Conservation (phyloP, 768 basidiomycete species). For the Hygrophoropsis aurantiaca region DNA sequence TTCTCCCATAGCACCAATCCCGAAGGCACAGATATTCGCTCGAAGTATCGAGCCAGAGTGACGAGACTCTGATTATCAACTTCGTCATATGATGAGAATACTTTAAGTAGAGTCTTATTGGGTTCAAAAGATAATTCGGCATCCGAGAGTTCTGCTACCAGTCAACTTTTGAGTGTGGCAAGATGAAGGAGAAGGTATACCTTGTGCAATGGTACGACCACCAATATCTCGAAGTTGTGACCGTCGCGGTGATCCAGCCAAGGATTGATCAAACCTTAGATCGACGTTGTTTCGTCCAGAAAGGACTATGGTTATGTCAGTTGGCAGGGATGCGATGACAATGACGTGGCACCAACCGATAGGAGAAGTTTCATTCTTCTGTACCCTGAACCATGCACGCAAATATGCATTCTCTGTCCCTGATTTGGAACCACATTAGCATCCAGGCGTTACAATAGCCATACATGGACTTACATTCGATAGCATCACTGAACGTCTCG, state of each 20-base stretch:
- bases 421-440: slow-evolving; percentile 17
- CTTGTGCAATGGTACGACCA: slow-evolving; percentile 63
- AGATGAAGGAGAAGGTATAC: slow-evolving; percentile 32
- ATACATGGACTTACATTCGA: slow-evolving; percentile 71
- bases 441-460: not conserved
- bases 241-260: slow-evolving; percentile 63
- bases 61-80: slow-evolving; percentile 56
- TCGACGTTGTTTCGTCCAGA: slow-evolving; percentile 57
- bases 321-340: not conserved
- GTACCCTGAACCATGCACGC: slow-evolving; percentile 71
- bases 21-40: slow-evolving; percentile 53
- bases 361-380: slow-evolving; percentile 51
- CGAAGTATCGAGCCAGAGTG: slow-evolving; percentile 71
- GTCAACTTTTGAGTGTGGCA: not conserved
- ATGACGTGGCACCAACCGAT: slow-evolving; percentile 41
- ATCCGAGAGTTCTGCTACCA: slow-evolving; percentile 21
- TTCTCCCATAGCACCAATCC: slow-evolving; percentile 74
- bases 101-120: slow-evolving; percentile 70
- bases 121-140: slow-evolving; percentile 54
- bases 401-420: slow-evolving; percentile 96
- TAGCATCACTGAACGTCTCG: slow-evolving; percentile 78
- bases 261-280: slow-evolving; percentile 41
- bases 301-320: slow-evolving; percentile 37
- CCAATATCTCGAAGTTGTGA: slow-evolving; percentile 72
- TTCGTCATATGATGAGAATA: slow-evolving; percentile 73